These are phyloP conservation scores for Schwanniomyces vanrijiae DNA, from an alignment of 805 yeast species.

Conservation along the genomic window DNA sequence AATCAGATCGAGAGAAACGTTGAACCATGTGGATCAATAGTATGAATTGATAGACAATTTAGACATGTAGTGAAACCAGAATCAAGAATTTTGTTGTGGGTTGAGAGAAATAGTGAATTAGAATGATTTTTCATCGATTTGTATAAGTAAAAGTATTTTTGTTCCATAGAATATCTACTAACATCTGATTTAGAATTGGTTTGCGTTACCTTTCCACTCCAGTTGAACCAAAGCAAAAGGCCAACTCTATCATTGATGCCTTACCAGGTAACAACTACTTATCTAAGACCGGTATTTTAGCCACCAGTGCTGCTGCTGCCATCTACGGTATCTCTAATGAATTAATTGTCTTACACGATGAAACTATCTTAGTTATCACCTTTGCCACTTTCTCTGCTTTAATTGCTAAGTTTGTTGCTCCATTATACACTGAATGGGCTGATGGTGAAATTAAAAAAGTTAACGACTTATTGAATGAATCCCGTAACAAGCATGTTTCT, in stretches of 20 bases:
- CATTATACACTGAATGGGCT: conserved; percentile 93
- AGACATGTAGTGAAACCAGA: not conserved
- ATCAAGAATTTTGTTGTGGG: not conserved
- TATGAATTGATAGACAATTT: not conserved
- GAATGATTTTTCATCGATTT: not conserved
- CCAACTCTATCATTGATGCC: conserved; percentile 84
- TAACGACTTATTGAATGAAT: conserved; percentile 75
- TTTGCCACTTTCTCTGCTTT: conserved; percentile 76
- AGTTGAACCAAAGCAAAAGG: conserved; percentile 87
- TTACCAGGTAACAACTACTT: conserved; percentile 87
- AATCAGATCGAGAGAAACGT: not conserved
- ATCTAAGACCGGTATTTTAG: conserved; percentile 92
- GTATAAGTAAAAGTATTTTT: not conserved
- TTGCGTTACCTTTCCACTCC: conserved; percentile 68
- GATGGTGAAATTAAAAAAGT: conserved; percentile 81
- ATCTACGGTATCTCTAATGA: conserved; percentile 93
- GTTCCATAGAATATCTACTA: conserved; percentile 21
- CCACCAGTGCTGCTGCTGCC: conserved; percentile 93
- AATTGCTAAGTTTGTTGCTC: conserved; percentile 86
- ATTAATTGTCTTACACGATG: conserved; percentile 90
- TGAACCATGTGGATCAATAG: not conserved
- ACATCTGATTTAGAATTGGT: conserved; percentile 46
- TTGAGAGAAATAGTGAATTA: not conserved
- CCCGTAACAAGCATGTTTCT: conserved; percentile 85
- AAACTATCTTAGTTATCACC: conserved; percentile 79